Conservation (phyloP, 352 stramenopile species). For the Paralagenidium karlingii region DNA sequence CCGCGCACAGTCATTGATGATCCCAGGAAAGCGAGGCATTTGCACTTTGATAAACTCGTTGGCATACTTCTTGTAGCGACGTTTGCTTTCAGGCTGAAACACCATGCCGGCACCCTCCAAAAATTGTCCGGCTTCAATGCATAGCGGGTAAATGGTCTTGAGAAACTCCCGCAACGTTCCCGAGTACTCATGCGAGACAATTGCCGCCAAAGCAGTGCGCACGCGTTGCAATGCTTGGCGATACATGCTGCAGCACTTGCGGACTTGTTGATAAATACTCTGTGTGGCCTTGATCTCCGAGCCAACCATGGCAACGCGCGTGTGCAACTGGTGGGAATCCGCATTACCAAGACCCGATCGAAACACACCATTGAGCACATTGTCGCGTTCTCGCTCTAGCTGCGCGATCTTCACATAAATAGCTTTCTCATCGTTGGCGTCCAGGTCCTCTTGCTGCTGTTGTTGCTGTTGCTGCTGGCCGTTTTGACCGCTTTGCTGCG, state of each 20-base stretch:
- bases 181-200: constrained; percentile 56
- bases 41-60: constrained; percentile 24
- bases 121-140: constrained; percentile 54
- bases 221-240: constrained; percentile 51
- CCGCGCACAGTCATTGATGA: constrained; percentile 49
- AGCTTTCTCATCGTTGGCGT: no score
- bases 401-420: no score
- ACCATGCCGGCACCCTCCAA: constrained; percentile 40
- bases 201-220: constrained; percentile 38
- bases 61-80: constrained; percentile 47
- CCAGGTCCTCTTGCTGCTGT: no score
- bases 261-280: constrained; percentile 57
- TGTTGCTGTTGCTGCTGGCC: no score
- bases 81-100: constrained; percentile 56
- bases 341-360: constrained; percentile 9
- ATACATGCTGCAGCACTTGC: constrained; percentile 36
- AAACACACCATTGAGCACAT: constrained; percentile 9
- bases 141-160: constrained; percentile 42
- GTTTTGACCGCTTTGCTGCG: no score
- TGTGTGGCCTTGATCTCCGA: constrained; percentile 57
- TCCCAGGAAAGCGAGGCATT: constrained; percentile 49
- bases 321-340: constrained; percentile 46
- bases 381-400: constrained; percentile 4
- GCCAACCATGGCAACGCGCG: constrained; percentile 61
- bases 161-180: constrained; percentile 56